Base-by-base conservation (phyloP, 495 filamentous ascomycete genomes). In the Chaetomium fimeti region DNA sequence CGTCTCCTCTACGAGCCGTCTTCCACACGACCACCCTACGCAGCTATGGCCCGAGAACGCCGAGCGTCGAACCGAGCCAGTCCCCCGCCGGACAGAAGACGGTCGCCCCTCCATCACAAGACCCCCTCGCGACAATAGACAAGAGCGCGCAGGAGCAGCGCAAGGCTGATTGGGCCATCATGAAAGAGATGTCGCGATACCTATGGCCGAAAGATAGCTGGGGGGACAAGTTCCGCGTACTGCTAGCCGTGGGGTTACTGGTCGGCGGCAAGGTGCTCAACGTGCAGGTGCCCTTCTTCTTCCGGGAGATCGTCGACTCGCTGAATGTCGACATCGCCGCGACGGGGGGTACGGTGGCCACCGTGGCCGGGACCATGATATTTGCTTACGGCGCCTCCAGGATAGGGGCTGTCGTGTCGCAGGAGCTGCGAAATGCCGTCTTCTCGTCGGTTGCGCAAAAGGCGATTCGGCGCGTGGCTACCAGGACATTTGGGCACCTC, bases 231-330 rank as follows among this genome's bases (percentile, higher is more conserved):
- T 77, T 89, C 61, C 87, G 94, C 67, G 94, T 98, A 40, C 85
- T 89, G 29, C 79, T 93, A 25, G 89, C 92, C 15, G 79, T 98
- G 5, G 87, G 81, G 5, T 77, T 98, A 59, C 82, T 98, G 16
- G 79, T 98, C 24, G 92, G 93, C 45, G 92, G 91, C 71, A 98
- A 98, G 84, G 83, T 96, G 61, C 82, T 98, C 68, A 98, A 97
- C 76, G 95, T 98, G 8, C 91, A 98, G 78, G 89, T 98, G 45
- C 94, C 94, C 5, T 98, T 98, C 76, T 98, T 96, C 79, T 98
- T 98, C 81, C 97, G 97, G 76, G 91, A 82, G 74, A 98, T 98
- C 67, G 89, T 98, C 51, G 94, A 98, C 74, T 87, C 88, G 24
- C 95, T 98, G 91, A 98, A 98, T 72, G 83, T 98, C 66, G 94